Conservation (phyloP, 352 stramenopile genomes). For the Phytophthora megakarya region DNA sequence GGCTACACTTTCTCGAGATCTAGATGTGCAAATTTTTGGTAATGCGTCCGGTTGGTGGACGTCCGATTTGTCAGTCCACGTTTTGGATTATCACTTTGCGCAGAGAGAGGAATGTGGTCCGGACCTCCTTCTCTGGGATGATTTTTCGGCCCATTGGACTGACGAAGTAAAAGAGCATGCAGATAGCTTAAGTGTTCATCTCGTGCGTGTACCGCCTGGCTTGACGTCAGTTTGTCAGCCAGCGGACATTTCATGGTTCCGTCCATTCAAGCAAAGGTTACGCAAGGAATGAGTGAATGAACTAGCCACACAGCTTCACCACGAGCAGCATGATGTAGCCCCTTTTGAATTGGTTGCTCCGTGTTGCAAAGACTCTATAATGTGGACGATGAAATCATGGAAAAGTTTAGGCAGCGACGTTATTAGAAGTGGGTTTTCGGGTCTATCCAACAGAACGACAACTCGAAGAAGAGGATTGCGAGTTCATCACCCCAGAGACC, state of each 20-base stretch:
- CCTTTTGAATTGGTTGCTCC: background rate
- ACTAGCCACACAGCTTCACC: background rate
- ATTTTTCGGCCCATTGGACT: conserved; percentile 5
- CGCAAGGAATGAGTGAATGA: background rate
- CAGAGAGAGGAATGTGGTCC: background rate
- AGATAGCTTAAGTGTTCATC: background rate
- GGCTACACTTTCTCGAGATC: background rate
- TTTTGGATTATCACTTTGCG: conserved; percentile 14
- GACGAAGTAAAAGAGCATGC: conserved; percentile 2
- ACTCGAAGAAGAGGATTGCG: too few relatives aligned
- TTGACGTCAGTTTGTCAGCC: background rate
- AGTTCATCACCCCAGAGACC: too few relatives aligned
- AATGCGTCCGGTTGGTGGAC: background rate
- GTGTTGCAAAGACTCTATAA: background rate
- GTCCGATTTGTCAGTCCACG: background rate
- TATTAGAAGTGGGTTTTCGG: background rate
- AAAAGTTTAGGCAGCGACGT: background rate
- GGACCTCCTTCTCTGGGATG: background rate
- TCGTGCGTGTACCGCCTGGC: background rate
- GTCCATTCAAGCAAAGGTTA: background rate
- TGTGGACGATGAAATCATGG: background rate
- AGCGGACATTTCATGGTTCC: conserved; percentile 2
- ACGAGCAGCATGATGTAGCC: background rate
- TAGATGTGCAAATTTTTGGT: conserved; percentile 2
- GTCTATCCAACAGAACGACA: too few relatives aligned